Conservation (phyloP, 164 flowering plant genomes). For the Liquidambar formosana region DNA sequence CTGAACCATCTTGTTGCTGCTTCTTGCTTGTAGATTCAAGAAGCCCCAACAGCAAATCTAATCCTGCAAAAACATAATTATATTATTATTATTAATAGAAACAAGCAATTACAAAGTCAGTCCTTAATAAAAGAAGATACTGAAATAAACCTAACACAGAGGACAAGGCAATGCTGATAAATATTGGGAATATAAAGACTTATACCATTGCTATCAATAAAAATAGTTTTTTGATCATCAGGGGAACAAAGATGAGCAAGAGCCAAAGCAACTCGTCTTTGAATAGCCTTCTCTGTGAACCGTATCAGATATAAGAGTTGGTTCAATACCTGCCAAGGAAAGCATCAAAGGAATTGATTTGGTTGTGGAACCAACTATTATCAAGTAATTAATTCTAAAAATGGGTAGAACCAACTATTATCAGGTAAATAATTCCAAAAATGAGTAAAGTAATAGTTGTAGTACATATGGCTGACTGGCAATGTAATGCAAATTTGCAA, state of each 20-base stretch:
- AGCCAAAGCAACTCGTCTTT: constrained; percentile 60
- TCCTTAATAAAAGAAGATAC: not conserved
- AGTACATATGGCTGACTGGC: not conserved
- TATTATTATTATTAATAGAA: no score
- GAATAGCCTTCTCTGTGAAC: constrained; percentile 42
- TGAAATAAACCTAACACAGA: not conserved
- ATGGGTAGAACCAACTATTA: not conserved
- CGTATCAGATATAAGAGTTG: constrained; percentile 63
- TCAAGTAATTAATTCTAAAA: not conserved
- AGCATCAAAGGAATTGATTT: not conserved
- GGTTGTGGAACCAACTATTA: not conserved
- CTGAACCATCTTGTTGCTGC: constrained; percentile 58
- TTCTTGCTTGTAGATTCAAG: constrained; percentile 48
- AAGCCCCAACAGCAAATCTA: constrained; percentile 62
- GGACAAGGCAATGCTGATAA: not conserved
- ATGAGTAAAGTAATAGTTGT: not conserved
- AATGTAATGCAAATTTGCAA: not conserved
- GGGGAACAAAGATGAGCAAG: constrained; percentile 80
- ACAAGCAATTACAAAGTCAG: not conserved
- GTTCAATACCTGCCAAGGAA: constrained; percentile 42
- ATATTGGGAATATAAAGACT: not conserved
- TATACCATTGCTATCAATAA: constrained; percentile 64
- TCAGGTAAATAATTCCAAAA: not conserved
- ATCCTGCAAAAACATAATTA: constrained; percentile 34
- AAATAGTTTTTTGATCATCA: constrained; percentile 53